Base-by-base conservation (phyloP, 2,329 filamentous ascomycete genomes). In the Venturia carpophila region DNA sequence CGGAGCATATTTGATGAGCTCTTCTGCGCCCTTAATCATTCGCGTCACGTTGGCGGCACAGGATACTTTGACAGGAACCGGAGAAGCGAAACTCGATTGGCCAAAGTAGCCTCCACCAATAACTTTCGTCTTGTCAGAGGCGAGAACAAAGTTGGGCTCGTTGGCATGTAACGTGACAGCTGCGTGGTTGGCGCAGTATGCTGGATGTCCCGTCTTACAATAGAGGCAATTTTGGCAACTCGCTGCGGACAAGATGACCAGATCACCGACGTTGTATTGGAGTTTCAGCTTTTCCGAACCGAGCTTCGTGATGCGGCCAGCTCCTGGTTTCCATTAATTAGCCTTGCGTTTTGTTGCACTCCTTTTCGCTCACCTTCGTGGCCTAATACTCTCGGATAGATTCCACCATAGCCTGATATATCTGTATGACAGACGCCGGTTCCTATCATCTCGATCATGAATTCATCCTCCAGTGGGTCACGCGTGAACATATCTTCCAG, bases 1-100 rank as follows among this genome's bases (percentile, higher is more conserved):
- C 1, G 77, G 76, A 5, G 77, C 75, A n/a, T 73, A 66, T 1
- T 69, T 69, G 55, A 77, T n/a, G 21, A 62, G 65, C 43, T 74
- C 69, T 11, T 70, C 68, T 6, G 66, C 68, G 66, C 69, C 66
- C 30, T 42, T 47, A 21, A 65, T 55, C 30, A 42, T 5, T 19
- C 30, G 2, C 17, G 39, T 56, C 15, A 49, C 56, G 21, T 49
- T 55, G n/a, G 68, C 61, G 39, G 68, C 41, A 37, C 62, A 67
- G 30, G 60, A 63, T n/a, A 65, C 65, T 10, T 67, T 60, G 15
- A 68, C 67, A n/a, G 65, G 41, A 11, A 66, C 60, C 17, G 49
- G 64, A 19, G 43, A 58, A 0, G 67, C 64, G 60, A 69, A 68
- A 43, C 49, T 63, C 1, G 68, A 70, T 41, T 70, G 69, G 1